Evolutionary conservation across 176 grass and related monocot genomes (phyloP).

Genomic region (Avena sativa): DNA sequence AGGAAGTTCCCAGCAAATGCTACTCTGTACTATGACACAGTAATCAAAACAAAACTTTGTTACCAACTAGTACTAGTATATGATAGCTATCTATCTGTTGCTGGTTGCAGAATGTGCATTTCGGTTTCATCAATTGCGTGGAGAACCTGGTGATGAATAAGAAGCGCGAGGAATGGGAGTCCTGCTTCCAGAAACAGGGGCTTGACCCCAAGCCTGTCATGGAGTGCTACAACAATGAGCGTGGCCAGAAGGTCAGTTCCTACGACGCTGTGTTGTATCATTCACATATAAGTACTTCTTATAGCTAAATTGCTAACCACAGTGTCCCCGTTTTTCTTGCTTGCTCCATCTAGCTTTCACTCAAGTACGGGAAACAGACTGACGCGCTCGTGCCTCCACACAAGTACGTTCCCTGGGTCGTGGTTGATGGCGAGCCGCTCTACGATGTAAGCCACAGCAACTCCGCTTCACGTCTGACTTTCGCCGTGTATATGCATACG

Average conservation of each 20-base stretch:
- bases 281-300: background rate
- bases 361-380: constrained; percentile 79
- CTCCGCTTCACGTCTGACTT: background rate
- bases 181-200: constrained; percentile 66
- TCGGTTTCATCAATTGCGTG: constrained; percentile 85
- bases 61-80: background rate
- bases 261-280: background rate
- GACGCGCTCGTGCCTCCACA: constrained; percentile 73
- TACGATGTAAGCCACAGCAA: constrained; percentile 50
- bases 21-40: background rate
- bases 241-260: constrained; percentile 57
- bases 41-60: background rate
- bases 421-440: constrained; percentile 79
- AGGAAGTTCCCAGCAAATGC: background rate
- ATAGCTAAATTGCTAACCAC: background rate
- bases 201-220: constrained; percentile 68
- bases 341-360: constrained; percentile 60
- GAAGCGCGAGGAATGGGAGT: constrained; percentile 61
- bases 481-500: background rate
- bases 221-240: constrained; percentile 63
- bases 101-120: constrained; percentile 68
- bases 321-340: background rate
- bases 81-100: background rate
- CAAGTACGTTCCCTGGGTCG: constrained; percentile 90
- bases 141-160: constrained; percentile 64